Conservation (phyloP, 2,329 filamentous ascomycete genomes). For the Colletotrichum sansevieriae region DNA sequence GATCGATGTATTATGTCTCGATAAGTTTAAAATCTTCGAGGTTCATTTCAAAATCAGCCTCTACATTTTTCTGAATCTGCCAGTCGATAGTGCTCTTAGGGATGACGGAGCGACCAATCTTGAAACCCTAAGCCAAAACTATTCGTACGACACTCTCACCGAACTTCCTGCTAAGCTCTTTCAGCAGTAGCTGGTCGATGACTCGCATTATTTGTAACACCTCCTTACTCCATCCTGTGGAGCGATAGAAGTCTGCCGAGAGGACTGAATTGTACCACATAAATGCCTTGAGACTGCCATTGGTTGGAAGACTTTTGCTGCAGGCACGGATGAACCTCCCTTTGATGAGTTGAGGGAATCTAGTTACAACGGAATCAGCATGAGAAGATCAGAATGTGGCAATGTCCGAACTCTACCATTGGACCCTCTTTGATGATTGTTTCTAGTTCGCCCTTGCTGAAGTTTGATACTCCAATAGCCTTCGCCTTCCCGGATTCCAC, state of each 20-base stretch:
- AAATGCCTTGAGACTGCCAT: slow-evolving; percentile 46
- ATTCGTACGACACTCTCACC: slow-evolving; percentile 49
- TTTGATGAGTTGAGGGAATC: slow-evolving; percentile 59
- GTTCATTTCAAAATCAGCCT: background rate
- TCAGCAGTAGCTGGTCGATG: slow-evolving; percentile 45
- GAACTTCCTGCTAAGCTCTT: slow-evolving; percentile 42
- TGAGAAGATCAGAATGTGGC: background rate
- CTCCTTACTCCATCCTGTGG: slow-evolving; percentile 48
- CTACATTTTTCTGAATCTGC: slow-evolving; percentile 8
- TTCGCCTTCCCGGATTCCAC: slow-evolving; percentile 45
- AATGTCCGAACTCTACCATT: slow-evolving; percentile 46
- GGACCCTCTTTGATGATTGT: slow-evolving; percentile 53
- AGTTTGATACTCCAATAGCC: slow-evolving; percentile 69
- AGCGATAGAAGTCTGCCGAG: slow-evolving; percentile 50
- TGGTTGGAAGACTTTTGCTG: slow-evolving; percentile 46
- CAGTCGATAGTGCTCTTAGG: slow-evolving; percentile 51
- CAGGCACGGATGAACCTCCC: slow-evolving; percentile 73
- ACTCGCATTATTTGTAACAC: slow-evolving; percentile 47
- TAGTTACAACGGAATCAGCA: slow-evolving; percentile 15
- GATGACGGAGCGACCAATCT: slow-evolving; percentile 50
- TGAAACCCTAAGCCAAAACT: slow-evolving; percentile 50
- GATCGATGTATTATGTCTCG: background rate
- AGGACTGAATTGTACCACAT: slow-evolving; percentile 50
- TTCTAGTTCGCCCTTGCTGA: slow-evolving; percentile 63
- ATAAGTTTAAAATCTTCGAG: background rate